These are phyloP conservation scores for Arthrinium puccinioides DNA, from an alignment of 2,329 filamentous ascomycete genomes.

Conservation along the genomic window DNA sequence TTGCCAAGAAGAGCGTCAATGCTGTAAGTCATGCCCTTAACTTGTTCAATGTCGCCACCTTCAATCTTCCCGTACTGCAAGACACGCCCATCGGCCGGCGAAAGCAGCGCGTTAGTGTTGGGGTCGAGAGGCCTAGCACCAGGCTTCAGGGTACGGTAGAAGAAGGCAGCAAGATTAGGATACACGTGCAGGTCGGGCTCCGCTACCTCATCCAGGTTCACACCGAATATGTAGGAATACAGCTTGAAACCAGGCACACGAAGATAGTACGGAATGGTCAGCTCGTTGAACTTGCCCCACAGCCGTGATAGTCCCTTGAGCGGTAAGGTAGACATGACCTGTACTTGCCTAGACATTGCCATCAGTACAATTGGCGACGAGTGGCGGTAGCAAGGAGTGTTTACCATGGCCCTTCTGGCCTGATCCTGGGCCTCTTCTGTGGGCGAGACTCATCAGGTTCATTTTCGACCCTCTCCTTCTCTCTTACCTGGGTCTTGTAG, in stretches of 20 bases:
- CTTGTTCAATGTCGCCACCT: slow-evolving; percentile 92
- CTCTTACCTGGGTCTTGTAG: slow-evolving; percentile 61
- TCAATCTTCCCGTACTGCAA: slow-evolving; percentile 90
- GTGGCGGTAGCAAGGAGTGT: slow-evolving; percentile 5
- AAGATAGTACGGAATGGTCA: slow-evolving; percentile 80
- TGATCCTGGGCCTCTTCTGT: slow-evolving; percentile 53
- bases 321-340: slow-evolving; percentile 87
- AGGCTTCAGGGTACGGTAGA: slow-evolving; percentile 90
- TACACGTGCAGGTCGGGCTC: slow-evolving; percentile 86
- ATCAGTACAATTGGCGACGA: slow-evolving; percentile 4
- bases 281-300: slow-evolving; percentile 88
- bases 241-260: slow-evolving; percentile 86
- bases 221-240: slow-evolving; percentile 87
- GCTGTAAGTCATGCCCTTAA: slow-evolving; percentile 97
- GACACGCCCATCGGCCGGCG: slow-evolving; percentile 83
- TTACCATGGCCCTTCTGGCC: slow-evolving; percentile 79
- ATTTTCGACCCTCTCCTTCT: slow-evolving; percentile 44
- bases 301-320: slow-evolving; percentile 83
- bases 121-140: slow-evolving; percentile 79
- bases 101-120: slow-evolving; percentile 71
- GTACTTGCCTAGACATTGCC: slow-evolving; percentile 59
- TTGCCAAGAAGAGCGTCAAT: slow-evolving; percentile 85
- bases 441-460: slow-evolving; percentile 33
- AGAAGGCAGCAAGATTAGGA: slow-evolving; percentile 91
- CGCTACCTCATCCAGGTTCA: slow-evolving; percentile 78